Evolutionary conservation across 2,329 filamentous ascomycete species (phyloP).

Genomic region (Stachybotrys chartarum): DNA sequence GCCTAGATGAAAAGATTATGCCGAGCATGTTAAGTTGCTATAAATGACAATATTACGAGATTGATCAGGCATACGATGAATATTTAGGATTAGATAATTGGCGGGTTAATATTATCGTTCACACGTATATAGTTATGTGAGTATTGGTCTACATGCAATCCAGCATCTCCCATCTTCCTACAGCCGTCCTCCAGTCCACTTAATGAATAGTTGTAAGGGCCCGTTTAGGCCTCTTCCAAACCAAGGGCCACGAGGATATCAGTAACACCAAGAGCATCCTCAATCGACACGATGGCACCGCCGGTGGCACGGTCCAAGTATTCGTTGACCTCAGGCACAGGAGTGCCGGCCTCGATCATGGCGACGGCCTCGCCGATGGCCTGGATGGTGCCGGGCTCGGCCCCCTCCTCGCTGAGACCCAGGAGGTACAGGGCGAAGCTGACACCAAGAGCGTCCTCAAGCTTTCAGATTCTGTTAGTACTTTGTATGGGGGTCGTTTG

Average conservation of each 20-base stretch:
- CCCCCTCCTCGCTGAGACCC: conserved; percentile 3
- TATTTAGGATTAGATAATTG: too few species aligned
- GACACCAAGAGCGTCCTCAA: conserved; percentile 6
- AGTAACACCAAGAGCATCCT: conserved; percentile 4
- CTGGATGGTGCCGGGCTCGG: conserved; percentile 4
- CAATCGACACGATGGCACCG: conserved; percentile 3
- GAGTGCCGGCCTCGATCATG: conserved; percentile 3
- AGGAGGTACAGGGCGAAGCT: conserved; percentile 7
- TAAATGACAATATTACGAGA: too few species aligned
- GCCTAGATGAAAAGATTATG: too few species aligned
- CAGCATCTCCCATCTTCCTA: too few species aligned
- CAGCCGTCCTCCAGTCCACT: not conserved
- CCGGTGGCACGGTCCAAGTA: conserved; percentile 4
- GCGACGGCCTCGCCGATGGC: conserved; percentile 4
- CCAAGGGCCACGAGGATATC: conserved; percentile 5
- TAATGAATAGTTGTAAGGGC: not conserved
- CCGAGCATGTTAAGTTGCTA: too few species aligned
- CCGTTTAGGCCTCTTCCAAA: not conserved
- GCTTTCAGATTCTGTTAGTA: not conserved
- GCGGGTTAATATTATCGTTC: too few species aligned
- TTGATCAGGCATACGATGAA: too few species aligned
- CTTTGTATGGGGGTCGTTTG: not conserved
- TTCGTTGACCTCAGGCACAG: conserved; percentile 2
- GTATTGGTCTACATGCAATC: too few species aligned
- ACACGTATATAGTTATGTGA: too few species aligned